Evolutionary conservation across 2,329 filamentous ascomycete genomes (phyloP).

Genomic region (Onygenales sp.): DNA sequence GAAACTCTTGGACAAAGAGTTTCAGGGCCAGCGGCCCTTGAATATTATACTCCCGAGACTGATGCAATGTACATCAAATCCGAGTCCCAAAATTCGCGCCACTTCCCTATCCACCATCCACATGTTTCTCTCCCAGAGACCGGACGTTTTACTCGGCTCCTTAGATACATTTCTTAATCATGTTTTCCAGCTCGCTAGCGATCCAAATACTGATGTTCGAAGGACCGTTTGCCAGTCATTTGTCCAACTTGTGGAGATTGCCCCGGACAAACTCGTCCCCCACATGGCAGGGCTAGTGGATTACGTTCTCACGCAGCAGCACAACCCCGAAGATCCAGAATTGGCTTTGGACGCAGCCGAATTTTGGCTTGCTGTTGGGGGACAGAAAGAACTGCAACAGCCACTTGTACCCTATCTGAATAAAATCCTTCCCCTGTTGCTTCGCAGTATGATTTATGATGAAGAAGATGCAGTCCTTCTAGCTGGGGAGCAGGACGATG

Average conservation of each 20-base stretch:
- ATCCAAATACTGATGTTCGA: conserved; percentile 71
- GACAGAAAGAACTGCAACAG: conserved; percentile 71
- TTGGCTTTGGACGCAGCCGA: conserved; percentile 90
- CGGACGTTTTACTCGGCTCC: conserved; percentile 68
- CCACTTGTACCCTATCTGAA: conserved; percentile 66
- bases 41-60: conserved; percentile 84
- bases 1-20: conserved; percentile 74
- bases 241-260: conserved; percentile 80
- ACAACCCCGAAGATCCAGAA: conserved; percentile 70
- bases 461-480: conserved; percentile 84
- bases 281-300: conserved; percentile 82
- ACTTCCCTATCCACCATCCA: conserved; percentile 80
- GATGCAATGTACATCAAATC: conserved; percentile 72
- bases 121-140: conserved; percentile 78
- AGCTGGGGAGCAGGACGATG: conserved; percentile 77
- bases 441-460: conserved; percentile 93
- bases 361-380: conserved; percentile 91
- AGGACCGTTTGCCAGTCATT: conserved; percentile 90
- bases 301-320: conserved; percentile 86
- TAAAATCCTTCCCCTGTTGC: conserved; percentile 80
- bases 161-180: conserved; percentile 74
- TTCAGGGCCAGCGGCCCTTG: conserved; percentile 79
- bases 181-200: conserved; percentile 71
- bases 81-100: conserved; percentile 66
- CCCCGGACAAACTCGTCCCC: conserved; percentile 81